phyloP scores from a whole-genome alignment of 2,329 filamentous ascomycete species.

The Penicillium glabrum region DNA sequence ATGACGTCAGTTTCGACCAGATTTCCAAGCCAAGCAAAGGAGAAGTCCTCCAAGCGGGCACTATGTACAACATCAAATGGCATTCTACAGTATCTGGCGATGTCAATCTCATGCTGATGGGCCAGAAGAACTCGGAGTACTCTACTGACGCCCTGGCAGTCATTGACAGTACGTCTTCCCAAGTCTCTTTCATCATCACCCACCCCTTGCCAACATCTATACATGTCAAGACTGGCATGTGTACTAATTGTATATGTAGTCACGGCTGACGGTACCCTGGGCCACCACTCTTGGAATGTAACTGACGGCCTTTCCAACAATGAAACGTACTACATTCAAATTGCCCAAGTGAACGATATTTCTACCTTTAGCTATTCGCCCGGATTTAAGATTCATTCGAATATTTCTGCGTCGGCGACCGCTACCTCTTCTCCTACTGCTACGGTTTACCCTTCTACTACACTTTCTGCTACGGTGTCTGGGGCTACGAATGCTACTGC shows the following conservation, averaged over 20 bases:
- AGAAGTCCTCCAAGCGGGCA: neutral
- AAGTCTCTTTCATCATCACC: no score
- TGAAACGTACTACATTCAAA: neutral
- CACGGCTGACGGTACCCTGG: no score
- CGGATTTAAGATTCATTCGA: neutral
- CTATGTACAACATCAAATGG: neutral
- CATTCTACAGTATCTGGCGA: neutral
- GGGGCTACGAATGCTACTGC: no score
- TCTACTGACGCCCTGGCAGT: no score
- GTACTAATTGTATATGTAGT: no score
- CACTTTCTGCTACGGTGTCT: no score
- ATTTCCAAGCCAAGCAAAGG: neutral
- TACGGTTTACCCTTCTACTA: neutral
- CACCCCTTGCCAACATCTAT: no score
- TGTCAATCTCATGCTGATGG: neutral
- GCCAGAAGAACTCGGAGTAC: neutral
- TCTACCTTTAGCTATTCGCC: neutral
- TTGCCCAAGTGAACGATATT: neutral
- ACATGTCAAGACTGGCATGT: no score
- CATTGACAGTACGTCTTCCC: no score
- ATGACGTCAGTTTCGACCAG: neutral
- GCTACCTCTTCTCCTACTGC: neutral
- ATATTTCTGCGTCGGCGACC: neutral
- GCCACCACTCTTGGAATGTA: neutral
- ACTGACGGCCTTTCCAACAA: neutral